Conservation (phyloP, 225 moss, liverwort and hornwort species). For the Pleurozium schreberi region DNA sequence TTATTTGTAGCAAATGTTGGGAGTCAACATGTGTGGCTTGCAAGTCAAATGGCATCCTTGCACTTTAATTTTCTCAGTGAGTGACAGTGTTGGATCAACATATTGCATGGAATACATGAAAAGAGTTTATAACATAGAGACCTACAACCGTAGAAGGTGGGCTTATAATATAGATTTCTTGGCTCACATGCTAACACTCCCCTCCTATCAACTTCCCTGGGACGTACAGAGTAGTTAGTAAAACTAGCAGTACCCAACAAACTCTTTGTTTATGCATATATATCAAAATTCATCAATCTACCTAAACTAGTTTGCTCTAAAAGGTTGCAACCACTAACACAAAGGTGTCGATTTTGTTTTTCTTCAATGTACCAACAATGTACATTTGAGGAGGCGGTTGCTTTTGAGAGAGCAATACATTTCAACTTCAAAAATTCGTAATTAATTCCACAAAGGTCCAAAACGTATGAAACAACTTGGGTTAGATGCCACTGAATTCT, state of each 20-base stretch:
- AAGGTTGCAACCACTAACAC: background rate
- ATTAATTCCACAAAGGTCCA: too few species aligned
- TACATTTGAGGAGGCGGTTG: background rate
- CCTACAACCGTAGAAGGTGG: too few species aligned
- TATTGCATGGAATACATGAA: too few species aligned
- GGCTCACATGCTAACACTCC: too few species aligned
- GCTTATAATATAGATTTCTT: too few species aligned
- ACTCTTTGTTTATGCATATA: too few species aligned
- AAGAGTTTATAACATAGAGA: too few species aligned
- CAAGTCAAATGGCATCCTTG: background rate
- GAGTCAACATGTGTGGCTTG: background rate
- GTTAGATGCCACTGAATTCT: background rate
- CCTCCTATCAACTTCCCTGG: too few species aligned
- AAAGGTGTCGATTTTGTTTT: background rate
- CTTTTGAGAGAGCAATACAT: rapidly evolving
- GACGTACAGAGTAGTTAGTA: too few species aligned
- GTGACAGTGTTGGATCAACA: background rate
- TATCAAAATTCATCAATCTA: too few species aligned
- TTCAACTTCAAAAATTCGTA: background rate
- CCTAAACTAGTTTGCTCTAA: rapidly evolving
- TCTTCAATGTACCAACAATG: background rate
- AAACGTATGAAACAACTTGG: background rate
- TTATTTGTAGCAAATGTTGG: background rate
- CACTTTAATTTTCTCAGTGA: background rate
- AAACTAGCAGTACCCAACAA: background rate